A percentile compares a stretch with the other conserved stretches of the same genome.
These are phyloP conservation scores for Chaetomium strumarium DNA, from an alignment of 2,329 filamentous ascomycete species.

Conservation along the genomic window DNA sequence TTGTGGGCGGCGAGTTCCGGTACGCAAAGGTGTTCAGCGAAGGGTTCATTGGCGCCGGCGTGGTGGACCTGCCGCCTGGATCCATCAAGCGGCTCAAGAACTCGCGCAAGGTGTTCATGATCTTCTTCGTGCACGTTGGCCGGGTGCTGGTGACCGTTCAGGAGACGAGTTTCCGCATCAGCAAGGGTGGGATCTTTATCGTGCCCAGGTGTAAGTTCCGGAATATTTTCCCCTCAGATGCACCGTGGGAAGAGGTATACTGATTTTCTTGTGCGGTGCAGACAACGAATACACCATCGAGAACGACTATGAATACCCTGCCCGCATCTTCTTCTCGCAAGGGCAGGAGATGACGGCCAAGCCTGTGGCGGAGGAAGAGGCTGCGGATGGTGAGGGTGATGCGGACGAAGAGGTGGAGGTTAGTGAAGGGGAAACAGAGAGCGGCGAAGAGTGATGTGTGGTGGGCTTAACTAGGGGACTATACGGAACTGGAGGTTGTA, in stretches of 20 bases:
- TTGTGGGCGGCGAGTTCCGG: constrained; percentile 65
- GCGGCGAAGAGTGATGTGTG: constrained; percentile 8
- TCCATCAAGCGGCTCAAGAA: constrained; percentile 88
- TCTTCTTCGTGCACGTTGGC: constrained; percentile 84
- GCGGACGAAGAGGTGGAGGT: constrained; percentile 13
- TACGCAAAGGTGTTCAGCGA: constrained; percentile 84
- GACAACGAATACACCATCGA: constrained; percentile 91
- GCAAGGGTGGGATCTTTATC: constrained; percentile 85
- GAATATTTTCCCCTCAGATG: neutral
- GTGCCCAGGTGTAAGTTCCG: constrained; percentile 79
- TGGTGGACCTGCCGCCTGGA: constrained; percentile 81
- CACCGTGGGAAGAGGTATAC: neutral
- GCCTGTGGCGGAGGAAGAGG: constrained; percentile 4
- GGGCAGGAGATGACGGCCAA: constrained; percentile 54
- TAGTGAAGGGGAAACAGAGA: constrained; percentile 7
- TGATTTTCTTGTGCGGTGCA: constrained; percentile 37
- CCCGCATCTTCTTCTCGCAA: constrained; percentile 88
- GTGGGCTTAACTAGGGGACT: neutral
- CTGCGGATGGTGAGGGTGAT: constrained; percentile 10
- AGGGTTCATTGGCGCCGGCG: constrained; percentile 81
- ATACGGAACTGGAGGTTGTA: neutral
- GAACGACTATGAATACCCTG: constrained; percentile 67
- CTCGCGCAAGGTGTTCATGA: constrained; percentile 92
- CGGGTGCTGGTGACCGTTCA: constrained; percentile 75
- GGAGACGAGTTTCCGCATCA: constrained; percentile 71